Base-by-base conservation (phyloP, 140 eudicot species). In the Artemisia princeps region DNA sequence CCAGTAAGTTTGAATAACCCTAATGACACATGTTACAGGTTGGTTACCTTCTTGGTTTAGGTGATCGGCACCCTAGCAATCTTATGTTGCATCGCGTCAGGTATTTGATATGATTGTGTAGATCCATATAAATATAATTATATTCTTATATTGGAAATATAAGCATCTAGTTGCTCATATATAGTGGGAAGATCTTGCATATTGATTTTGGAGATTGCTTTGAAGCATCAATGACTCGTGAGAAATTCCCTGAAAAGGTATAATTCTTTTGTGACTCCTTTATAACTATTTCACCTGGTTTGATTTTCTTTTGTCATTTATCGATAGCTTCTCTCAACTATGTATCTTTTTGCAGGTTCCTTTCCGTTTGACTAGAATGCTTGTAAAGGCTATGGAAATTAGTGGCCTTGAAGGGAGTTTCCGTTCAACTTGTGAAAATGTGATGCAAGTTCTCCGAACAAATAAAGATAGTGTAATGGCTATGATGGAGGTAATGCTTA, bases 61-160 rank as follows among this genome's bases (percentile, higher is more conserved):
- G 99, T 64, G 99, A 94, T 82, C 92, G 99, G 16, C 99, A 94
- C 84, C 99, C 99, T 49, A 94, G 99, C 84, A 94, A 94, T 78
- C 96, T 94, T 63, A 94, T 94, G 99, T 87, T 94, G 64, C 88
- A 88, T 46, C 99, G 99, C 30, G 84, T 67, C 80, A 94, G 96
- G 99, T 94, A 86, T 14, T 10, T 42, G 44, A 63, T 53, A 50
- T 33, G 40, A 68, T 51, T 52, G 45, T 23, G 46, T 5, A 19
- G 19, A 55, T 56, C 19, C 59, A 28, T 28, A 17, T 74, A 22
- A 56, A 28, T 28, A 17, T 74, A 17, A 56, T 49, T 17, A 10
- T 67, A 68, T 54, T 19, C n/a, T 23, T 40, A 11, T 55, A 61
- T 69, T 74, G 14, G 9, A 30, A 45, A 60, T 75, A 49, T 62